Conservation (phyloP, 2,329 filamentous ascomycete species). For the Penicillium sp. region DNA sequence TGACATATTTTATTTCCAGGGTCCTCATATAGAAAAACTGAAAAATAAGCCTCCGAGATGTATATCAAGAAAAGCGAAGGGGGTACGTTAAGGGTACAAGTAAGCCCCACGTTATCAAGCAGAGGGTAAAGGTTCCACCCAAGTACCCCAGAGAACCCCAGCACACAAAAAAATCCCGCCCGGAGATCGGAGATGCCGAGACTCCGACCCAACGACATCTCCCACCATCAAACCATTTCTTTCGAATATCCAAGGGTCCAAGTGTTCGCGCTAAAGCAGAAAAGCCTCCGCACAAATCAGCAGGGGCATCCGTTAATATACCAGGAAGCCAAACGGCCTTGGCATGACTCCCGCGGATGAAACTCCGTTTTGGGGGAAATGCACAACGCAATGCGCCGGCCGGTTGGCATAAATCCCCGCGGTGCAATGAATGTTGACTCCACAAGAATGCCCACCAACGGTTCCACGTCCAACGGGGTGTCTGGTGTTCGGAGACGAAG, state of each 20-base stretch:
- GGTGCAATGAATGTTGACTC: conserved; percentile 8
- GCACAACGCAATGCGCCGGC: conserved; percentile 17
- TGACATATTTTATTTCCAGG: background rate
- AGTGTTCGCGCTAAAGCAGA: background rate
- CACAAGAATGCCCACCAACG: conserved; percentile 4
- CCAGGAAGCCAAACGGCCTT: conserved; percentile 12
- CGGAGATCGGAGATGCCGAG: conserved; percentile 8
- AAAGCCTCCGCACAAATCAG: background rate
- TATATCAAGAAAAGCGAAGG: background rate
- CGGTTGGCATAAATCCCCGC: conserved; percentile 15
- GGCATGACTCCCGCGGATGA: conserved; percentile 18
- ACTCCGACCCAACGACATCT: conserved; percentile 6
- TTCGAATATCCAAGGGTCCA: background rate
- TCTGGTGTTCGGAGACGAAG: conserved; percentile 7
- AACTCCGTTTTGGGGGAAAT: conserved; percentile 10
- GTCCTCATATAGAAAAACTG: background rate
- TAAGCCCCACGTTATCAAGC: background rate
- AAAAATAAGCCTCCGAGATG: background rate
- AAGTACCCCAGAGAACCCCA: conserved; percentile 1
- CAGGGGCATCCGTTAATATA: background rate
- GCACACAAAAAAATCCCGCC: background rate
- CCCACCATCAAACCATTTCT: background rate
- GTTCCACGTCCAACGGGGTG: background rate
- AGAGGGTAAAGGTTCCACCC: background rate
- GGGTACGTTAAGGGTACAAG: background rate